These are phyloP conservation scores for Colletotrichum sp. DNA, from an alignment of 2,329 filamentous ascomycete species.

Conservation along the genomic window DNA sequence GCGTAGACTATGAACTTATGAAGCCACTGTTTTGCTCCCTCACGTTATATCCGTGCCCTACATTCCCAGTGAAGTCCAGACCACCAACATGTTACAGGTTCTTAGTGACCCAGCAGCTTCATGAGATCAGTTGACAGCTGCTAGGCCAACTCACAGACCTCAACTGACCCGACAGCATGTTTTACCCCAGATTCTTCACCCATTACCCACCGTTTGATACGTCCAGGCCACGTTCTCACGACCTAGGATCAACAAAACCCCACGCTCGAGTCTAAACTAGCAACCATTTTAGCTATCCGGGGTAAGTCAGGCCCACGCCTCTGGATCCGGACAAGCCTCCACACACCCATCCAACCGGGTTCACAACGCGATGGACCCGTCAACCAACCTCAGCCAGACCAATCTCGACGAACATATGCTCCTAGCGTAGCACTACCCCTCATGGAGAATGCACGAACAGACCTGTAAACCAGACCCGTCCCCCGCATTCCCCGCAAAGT, in stretches of 20 bases:
- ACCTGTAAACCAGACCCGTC: not conserved
- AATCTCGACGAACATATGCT: not conserved
- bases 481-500: not conserved
- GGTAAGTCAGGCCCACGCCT: slow-evolving; percentile 12
- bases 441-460: not conserved
- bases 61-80: not conserved
- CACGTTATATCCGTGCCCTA: accelerated
- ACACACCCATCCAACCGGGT: not conserved
- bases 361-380: not conserved
- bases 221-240: not conserved
- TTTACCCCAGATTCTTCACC: not conserved
- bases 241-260: not conserved
- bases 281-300: not conserved
- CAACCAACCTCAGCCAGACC: not conserved
- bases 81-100: not conserved
- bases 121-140: not conserved
- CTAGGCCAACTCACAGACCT: not conserved
- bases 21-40: not conserved
- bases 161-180: not conserved
- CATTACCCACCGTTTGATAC: not conserved
- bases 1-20: not conserved
- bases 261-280: not conserved
- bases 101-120: not conserved
- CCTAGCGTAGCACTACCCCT: not conserved
- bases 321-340: not conserved